Base-by-base conservation (phyloP, 2,329 filamentous ascomycete genomes). In the Dactylonectria estremocensis region DNA sequence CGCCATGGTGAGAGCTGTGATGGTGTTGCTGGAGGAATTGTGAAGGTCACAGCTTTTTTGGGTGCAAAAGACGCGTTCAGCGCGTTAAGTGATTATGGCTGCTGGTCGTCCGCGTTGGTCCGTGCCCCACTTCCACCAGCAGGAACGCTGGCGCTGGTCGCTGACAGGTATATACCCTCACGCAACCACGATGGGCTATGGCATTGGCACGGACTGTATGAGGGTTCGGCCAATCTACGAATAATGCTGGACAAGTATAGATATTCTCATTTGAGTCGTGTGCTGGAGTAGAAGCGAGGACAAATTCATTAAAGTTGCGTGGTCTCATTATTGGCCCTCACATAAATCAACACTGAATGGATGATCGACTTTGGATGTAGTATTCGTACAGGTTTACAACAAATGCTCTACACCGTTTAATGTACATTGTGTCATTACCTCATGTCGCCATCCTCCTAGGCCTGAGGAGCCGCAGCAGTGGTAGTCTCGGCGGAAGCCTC, bases 1-100 rank as follows among this genome's bases (percentile, higher is more conserved):
- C 55, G 90, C 89, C 89, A 92, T 92, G 80, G 61, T 70, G 68
- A 18, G 66, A 69, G 69, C 55, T 69, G 67, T 67, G 59, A 43
- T 53, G 57, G 53, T 71, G 35, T 61, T 48, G 45, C 53, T 35
- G 55, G 66, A 62, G 62, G 55, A 66, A 65, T 72, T 62, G 60
- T 67, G 66, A 55, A 62, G 37, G 52, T 66, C 57, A 57, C 64
- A 72, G 53, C 69, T 71, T 75, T 77, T 77, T 69, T 53, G 56
- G 61, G 67, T 58, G 59, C 53, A 50, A 50, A 69, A 72, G 80
- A 79, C 79, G 79, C 79, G 80, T 80, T 80, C 70, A 73, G 77
- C 80, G 80, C 80, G 80, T 82, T 76, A 79, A 82, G 80, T 81
- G 80, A 70, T 48, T 68, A 59, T 68, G 56, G 53, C 48, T 65